These are phyloP conservation scores for Polychytrium aggregatum DNA, from an alignment of 192 early-diverging fungal genomes.

Conservation along the genomic window DNA sequence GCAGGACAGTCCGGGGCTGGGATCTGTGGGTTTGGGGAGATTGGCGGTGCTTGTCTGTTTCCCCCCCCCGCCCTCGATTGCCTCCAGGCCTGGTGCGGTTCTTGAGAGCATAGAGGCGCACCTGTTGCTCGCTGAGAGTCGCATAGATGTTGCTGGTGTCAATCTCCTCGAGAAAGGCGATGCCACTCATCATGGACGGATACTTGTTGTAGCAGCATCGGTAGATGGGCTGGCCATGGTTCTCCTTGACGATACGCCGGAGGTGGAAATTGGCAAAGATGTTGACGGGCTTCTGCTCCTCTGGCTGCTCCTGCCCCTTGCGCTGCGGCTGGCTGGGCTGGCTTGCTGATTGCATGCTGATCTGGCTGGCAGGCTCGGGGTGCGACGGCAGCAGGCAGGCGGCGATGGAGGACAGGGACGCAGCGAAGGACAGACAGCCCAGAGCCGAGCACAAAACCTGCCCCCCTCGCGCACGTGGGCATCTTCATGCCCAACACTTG, in stretches of 20 bases:
- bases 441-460: too few relatives aligned
- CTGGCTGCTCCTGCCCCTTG: too few relatives aligned
- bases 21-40: background rate
- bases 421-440: too few relatives aligned
- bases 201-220: conserved; percentile 53
- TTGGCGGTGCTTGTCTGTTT: conserved; percentile 66
- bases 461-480: too few relatives aligned
- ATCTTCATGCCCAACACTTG: too few relatives aligned
- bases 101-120: background rate
- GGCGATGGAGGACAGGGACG: too few relatives aligned
- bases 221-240: conserved; percentile 66
- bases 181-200: background rate
- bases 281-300: too few relatives aligned
- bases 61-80: background rate
- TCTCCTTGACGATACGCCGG: conserved; percentile 81
- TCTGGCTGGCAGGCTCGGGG: too few relatives aligned
- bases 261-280: conserved; percentile 67
- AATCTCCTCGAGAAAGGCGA: background rate
- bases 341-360: too few relatives aligned
- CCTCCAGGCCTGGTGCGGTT: background rate
- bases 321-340: too few relatives aligned
- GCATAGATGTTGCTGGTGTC: conserved; percentile 12
- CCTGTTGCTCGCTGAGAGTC: conserved; percentile 12
- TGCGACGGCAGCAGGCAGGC: too few relatives aligned
- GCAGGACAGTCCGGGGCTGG: background rate